Evolutionary conservation across 192 early-diverging fungal genomes (phyloP).

Genomic region (Coemansia sp.): DNA sequence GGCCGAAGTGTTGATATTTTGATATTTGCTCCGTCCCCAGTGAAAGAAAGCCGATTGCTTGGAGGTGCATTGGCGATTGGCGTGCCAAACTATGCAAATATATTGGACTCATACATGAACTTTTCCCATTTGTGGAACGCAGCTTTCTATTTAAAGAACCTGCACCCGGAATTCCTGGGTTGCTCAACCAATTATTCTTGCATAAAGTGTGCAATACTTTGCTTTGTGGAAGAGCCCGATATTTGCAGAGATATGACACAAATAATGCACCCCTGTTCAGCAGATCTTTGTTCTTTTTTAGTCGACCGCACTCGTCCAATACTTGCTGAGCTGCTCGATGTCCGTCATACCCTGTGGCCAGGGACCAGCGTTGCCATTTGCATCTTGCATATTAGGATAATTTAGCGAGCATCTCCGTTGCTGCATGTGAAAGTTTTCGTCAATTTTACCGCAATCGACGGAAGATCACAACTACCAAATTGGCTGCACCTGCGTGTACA

Average conservation of each 20-base stretch:
- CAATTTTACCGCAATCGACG: not conserved
- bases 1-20: not conserved
- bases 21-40: not conserved
- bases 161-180: not conserved
- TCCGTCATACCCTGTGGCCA: not conserved
- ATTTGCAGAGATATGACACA: not conserved
- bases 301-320: not conserved
- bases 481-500: not conserved
- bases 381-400: not conserved
- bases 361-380: not conserved
- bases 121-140: conserved; percentile 3
- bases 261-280: conserved; percentile 1
- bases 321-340: not conserved
- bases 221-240: not conserved
- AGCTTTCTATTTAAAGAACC: not conserved
- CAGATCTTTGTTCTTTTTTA: not conserved
- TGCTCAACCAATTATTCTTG: not conserved
- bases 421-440: conserved; percentile 8
- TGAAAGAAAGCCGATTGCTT: not conserved
- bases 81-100: not conserved
- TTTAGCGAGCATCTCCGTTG: conserved; percentile 1
- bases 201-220: not conserved
- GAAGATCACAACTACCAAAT: conserved; percentile 4
- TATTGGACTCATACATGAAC: conserved; percentile 10
- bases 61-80: conserved; percentile 1